Evolutionary conservation across 345 rosid genomes (phyloP), one percentile per base, ranked within the genome.

Genomic region (Erodium maritimum): DNA sequence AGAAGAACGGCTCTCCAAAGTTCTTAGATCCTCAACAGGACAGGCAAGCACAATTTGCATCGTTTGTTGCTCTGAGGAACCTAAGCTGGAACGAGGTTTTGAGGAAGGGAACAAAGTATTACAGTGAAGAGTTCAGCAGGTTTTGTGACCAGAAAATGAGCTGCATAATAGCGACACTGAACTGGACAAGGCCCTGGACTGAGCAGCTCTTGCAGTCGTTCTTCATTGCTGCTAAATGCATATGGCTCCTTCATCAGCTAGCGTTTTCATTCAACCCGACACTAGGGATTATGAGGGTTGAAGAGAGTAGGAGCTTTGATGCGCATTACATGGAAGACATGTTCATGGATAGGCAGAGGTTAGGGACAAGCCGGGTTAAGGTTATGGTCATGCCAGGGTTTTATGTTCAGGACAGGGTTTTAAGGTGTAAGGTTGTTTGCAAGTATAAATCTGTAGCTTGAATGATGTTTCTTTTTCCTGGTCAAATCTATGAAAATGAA

Each of bases 121-220:
- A 93, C 73, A 89, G 95, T 21, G 96, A 93, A 34, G 99, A 93
- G 66, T 89, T 93, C 54, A 93, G 99, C 62, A 85, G 77, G 75
- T 93, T 89, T 61, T 93, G 99, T 50, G 99, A 93, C 65, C 95
- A 93, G 76, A 93, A 87, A 69, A 93, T 93, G 99, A 89, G 84
- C 71, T 64, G 84, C 69, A 79, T 93, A 52, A 83, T 93, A 53
- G 73, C 95, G 21, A 81, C 84, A 25, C 11, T 89, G 73, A 85
- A 72, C 22, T 93, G 96, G 94, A 87, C 88, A 1, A 72, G 88
- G 50, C 90, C 91, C 9, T 93, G 99, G 99, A 91, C 94, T 1
- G 95, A 93, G 68, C 84, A 77, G 59, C 82, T 89, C 60, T 90
- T 89, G 22, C 94, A 89, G 61, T 79, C 89, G 0, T 93, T 93